Conservation (phyloP, 495 filamentous ascomycete species). For the Hypoxylon intermedium region DNA sequence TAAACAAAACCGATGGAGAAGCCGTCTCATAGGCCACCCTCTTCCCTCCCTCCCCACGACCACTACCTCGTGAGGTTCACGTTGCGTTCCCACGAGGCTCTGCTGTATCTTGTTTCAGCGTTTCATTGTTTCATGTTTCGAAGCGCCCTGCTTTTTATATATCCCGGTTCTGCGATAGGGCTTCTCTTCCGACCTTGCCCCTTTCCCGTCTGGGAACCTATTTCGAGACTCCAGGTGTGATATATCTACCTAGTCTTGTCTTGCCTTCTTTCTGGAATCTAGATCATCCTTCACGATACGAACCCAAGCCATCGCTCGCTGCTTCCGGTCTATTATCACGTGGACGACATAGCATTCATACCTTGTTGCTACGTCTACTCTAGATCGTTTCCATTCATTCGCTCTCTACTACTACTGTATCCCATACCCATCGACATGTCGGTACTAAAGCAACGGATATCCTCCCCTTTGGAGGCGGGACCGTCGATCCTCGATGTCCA, state of each 20-base stretch:
- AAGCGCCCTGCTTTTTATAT: conserved; percentile 40
- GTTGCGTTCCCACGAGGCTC: conserved; percentile 2
- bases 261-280: conserved; percentile 10
- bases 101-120: conserved; percentile 28
- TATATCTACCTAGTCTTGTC: conserved; percentile 15
- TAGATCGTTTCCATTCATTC: background rate
- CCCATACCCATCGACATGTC: conserved; percentile 34
- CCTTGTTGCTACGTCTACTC: background rate
- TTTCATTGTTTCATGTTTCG: conserved; percentile 43
- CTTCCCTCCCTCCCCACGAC: conserved; percentile 15
- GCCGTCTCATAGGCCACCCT: background rate
- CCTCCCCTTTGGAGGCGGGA: conserved; percentile 62
- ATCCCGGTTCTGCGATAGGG: conserved; percentile 6
- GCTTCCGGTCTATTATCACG: conserved; percentile 18
- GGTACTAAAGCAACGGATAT: conserved; percentile 56
- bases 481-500: conserved; percentile 56
- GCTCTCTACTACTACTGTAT: background rate
- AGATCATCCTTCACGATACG: conserved; percentile 24
- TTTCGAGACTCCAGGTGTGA: conserved; percentile 6
- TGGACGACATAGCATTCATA: conserved; percentile 11
- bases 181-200: conserved; percentile 5
- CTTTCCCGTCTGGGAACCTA: conserved; percentile 14
- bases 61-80: conserved; percentile 16
- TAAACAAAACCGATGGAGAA: conserved; percentile 14
- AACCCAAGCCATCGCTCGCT: conserved; percentile 1